Evolutionary conservation across 768 basidiomycete genomes (phyloP).

Genomic region (Hygrocybe punicea): DNA sequence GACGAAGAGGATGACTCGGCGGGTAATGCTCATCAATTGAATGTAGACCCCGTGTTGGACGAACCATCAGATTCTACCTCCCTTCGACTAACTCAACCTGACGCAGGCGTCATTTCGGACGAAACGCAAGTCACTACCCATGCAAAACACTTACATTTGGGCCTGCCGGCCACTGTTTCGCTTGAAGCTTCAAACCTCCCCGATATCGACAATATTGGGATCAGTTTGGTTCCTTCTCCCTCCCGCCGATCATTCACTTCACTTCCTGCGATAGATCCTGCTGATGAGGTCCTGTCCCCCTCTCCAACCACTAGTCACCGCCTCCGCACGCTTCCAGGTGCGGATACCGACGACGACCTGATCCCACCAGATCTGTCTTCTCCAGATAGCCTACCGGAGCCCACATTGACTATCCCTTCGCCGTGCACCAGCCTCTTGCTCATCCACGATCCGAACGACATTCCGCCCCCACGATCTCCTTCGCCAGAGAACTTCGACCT

Average conservation of each 20-base stretch:
- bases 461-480: conserved; percentile 39
- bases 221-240: conserved; percentile 11
- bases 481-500: conserved; percentile 41
- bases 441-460: conserved; percentile 42
- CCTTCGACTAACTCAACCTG: not conserved
- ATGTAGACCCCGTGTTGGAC: not conserved
- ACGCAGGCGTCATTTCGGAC: not conserved
- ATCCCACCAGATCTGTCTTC: conserved; percentile 28
- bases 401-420: not conserved
- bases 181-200: conserved; percentile 10
- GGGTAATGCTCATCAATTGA: not conserved
- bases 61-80: not conserved
- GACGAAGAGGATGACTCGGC: not conserved
- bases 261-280: conserved; percentile 28
- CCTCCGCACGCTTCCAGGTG: conserved; percentile 42
- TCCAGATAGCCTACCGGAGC: not conserved
- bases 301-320: conserved; percentile 18
- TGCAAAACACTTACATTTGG: not conserved
- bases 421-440: conserved; percentile 28
- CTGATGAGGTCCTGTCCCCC: conserved; percentile 20
- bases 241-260: conserved; percentile 16
- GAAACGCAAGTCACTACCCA: not conserved
- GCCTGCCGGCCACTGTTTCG: not conserved
- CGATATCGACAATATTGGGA: conserved; percentile 7
- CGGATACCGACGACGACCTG: conserved; percentile 42